phyloP scores from a whole-genome alignment of 176 grass and related monocot species.

The Alopecurus myosuroides region DNA sequence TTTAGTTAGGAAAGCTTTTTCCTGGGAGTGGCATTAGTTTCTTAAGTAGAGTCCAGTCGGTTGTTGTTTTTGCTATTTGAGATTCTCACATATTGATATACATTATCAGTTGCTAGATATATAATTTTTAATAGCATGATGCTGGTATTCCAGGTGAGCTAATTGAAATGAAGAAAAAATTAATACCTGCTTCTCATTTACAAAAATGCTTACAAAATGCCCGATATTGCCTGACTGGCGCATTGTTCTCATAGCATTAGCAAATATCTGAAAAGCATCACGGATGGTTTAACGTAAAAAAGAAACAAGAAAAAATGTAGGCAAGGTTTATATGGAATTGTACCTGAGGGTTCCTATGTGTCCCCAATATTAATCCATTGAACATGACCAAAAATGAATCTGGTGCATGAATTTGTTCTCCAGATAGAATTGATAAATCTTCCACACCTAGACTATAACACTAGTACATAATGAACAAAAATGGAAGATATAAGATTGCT shows the following conservation, averaged over 20 bases:
- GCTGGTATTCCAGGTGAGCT: neutral
- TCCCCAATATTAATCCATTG: constrained; percentile 89
- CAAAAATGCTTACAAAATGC: constrained; percentile 90
- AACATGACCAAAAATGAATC: constrained; percentile 93
- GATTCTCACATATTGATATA: neutral
- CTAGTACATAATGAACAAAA: constrained; percentile 36
- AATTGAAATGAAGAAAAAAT: constrained; percentile 12
- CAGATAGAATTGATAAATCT: constrained; percentile 64
- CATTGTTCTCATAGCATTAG: constrained; percentile 62
- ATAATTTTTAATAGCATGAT: neutral
- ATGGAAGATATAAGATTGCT: neutral
- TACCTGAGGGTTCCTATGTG: constrained; percentile 73
- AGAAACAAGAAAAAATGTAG: neutral
- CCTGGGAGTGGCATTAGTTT: neutral
- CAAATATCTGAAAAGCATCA: constrained; percentile 65
- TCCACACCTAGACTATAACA: constrained; percentile 82
- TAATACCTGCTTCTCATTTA: constrained; percentile 80
- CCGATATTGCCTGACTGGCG: constrained; percentile 65
- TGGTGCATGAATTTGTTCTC: constrained; percentile 73
- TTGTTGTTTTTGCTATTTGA: neutral
- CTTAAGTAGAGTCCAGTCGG: neutral
- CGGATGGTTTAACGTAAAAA: neutral
- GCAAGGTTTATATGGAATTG: neutral
- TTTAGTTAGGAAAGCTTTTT: neutral
- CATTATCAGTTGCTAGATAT: neutral